Conservation (phyloP, 1,139 yeast species). For the Debaryomyces sp. region DNA sequence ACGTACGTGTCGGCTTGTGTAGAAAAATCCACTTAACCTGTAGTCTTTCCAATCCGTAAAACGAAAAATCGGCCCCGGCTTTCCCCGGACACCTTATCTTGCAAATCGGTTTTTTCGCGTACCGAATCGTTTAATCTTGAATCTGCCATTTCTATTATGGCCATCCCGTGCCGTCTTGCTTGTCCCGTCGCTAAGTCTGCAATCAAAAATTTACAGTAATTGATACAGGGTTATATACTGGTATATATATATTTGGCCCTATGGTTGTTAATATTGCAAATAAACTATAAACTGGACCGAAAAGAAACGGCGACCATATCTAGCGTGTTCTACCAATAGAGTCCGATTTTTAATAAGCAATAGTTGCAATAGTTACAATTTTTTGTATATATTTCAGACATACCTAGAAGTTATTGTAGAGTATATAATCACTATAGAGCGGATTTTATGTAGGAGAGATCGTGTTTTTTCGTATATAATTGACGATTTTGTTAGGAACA, state of each 20-base stretch:
- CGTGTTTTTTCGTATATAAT: neutral
- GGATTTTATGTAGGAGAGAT: neutral
- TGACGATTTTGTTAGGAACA: neutral
- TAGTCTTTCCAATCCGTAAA: neutral
- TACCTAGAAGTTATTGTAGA: neutral
- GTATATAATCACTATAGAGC: neutral
- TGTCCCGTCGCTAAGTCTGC: neutral
- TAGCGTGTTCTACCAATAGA: neutral
- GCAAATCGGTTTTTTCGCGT: neutral
- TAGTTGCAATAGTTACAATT: neutral
- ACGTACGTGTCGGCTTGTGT: neutral
- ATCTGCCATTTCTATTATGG: neutral
- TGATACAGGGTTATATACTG: neutral
- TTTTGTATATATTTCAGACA: neutral
- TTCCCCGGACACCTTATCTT: neutral
- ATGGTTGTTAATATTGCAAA: neutral
- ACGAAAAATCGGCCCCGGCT: neutral
- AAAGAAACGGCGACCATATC: neutral
- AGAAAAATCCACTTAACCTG: neutral
- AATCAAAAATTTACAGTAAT: neutral
- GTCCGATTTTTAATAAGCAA: neutral
- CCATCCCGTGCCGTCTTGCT: neutral
- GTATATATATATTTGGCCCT: neutral
- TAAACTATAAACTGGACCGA: neutral
- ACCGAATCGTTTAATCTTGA: neutral